Percentiles rank a stretch among this genome's conserved stretches.
Evolutionary conservation across 768 basidiomycete species (phyloP).

Genomic region (Panaeolus cyanescens): DNA sequence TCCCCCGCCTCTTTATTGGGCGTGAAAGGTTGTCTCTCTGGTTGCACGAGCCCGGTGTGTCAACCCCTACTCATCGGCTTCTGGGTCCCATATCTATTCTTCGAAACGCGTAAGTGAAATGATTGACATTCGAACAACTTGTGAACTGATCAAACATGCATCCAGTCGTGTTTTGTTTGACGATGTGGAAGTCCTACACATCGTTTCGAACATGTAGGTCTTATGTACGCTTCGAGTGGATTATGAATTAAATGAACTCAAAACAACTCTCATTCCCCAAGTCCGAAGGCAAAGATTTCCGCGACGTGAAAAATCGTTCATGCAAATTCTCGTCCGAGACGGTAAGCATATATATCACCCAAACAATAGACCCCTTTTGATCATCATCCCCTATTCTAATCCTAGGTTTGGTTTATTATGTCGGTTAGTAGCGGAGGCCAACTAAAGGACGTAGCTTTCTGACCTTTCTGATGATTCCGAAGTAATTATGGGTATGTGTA

Average conservation of each 20-base stretch:
- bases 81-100: slow-evolving; percentile 21
- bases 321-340: slow-evolving; percentile 13
- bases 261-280: slow-evolving; percentile 7
- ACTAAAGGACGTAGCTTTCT: not conserved
- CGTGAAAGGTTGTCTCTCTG: slow-evolving; percentile 20
- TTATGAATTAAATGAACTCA: not conserved
- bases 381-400: not conserved
- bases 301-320: not conserved
- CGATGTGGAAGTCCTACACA: slow-evolving; percentile 21
- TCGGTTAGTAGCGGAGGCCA: slow-evolving; percentile 18
- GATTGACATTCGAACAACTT: not conserved
- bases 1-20: slow-evolving; percentile 16
- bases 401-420: slow-evolving; percentile 25
- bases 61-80: slow-evolving; percentile 20
- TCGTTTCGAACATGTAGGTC: slow-evolving; percentile 13
- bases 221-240: not conserved
- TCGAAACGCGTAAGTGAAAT: slow-evolving; percentile 24
- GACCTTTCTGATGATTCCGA: not conserved
- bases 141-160: not conserved
- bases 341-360: not conserved
- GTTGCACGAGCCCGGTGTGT: slow-evolving; percentile 19
- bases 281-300: slow-evolving; percentile 1
- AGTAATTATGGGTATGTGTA: slow-evolving; percentile 25
- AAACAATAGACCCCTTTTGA: not conserved
- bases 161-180: slow-evolving; percentile 20